Base-by-base conservation (phyloP, 805 yeast species). In the Wickerhamiella siamensis region DNA sequence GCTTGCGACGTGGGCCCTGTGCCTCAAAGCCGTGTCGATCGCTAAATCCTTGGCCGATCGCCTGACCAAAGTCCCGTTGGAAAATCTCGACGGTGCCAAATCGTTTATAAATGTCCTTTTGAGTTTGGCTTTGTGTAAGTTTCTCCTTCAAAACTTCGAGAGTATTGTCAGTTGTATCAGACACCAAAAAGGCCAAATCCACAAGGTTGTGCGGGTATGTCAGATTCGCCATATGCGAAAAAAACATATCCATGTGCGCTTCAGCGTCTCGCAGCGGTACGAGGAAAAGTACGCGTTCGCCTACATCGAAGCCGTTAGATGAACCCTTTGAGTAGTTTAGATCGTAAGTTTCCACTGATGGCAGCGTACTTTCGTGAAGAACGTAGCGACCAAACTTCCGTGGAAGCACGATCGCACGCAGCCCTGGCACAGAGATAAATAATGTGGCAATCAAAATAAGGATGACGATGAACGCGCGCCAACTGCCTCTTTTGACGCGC, bases 1-100 rank as follows among this genome's bases (percentile, higher is more conserved):
- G 69, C 59, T 88, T 91, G 56, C 98, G 70, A 59, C 98, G 71
- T 31, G 95, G 94, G 2, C 96, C 98, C 60, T 88, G 98, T 1
- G 95, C 96, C 12, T 82, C 88, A 60, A 88, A 87, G 1, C 95
- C 96, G 61, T 91, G 97, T 57, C 98, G 70, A 58, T 91, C 98
- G 43, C 83, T 73, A 58, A 88, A 88, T 15, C 93, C 81, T 64
- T 88, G 98, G 44, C 97, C 96, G 47, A 88, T 80, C 38, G 75
- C 72, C 59, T 86, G 95, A 39, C 97, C 97, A 58, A 88, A 88
- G 61, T 88, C 95, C 58, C 86, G 88, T 57, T 83, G 84, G 58
- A 67, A 83, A 31, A 87, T 79, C 47, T 83, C 79, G 19, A 84
- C 22, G 84, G 94, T 32, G 79, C 77, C 52, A 42, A 35, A 94